These are phyloP conservation scores for Heliophila coronopifolia DNA, from an alignment of 441 rosid genomes.

Conservation along the genomic window DNA sequence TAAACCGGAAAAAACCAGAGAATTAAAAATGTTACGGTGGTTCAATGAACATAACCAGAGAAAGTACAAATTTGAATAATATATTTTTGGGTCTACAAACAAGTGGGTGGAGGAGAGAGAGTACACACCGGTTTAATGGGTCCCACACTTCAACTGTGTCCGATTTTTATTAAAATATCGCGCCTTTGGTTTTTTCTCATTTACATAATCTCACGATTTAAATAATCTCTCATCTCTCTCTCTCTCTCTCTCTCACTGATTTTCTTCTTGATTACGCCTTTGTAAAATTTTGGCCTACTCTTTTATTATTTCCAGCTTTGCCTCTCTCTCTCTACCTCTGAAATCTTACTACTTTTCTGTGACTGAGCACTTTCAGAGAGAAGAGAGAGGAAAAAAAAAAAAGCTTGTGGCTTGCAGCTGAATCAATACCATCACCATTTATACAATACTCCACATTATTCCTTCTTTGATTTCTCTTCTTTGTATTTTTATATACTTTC, in stretches of 20 bases:
- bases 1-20: background rate
- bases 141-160: slow-evolving; percentile 13
- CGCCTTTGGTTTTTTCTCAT: slow-evolving; percentile 13
- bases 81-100: no score
- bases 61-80: no score
- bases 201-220: slow-evolving; percentile 27
- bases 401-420: slow-evolving; percentile 27
- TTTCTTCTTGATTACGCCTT: slow-evolving; percentile 24
- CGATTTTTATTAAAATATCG: slow-evolving; percentile 15
- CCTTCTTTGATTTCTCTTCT: slow-evolving; percentile 1
- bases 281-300: background rate
- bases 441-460: slow-evolving; percentile 15
- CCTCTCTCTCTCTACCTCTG: slow-evolving; percentile 19
- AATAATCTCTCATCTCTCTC: slow-evolving; percentile 23
- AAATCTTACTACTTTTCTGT: slow-evolving; percentile 32
- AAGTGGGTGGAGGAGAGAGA: slow-evolving; percentile 18
- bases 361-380: slow-evolving; percentile 26
- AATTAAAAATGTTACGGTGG: background rate
- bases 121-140: slow-evolving; percentile 24
- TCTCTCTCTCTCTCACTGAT: slow-evolving; percentile 7
- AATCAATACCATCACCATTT: slow-evolving; percentile 22
- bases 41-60: slow-evolving; percentile 6
- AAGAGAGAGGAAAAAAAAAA: slow-evolving; percentile 1
- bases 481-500: background rate
- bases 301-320: slow-evolving; percentile 15